Evolutionary conservation across 2,329 filamentous ascomycete species (phyloP).

Genomic region (Cladophialophora bantiana): DNA sequence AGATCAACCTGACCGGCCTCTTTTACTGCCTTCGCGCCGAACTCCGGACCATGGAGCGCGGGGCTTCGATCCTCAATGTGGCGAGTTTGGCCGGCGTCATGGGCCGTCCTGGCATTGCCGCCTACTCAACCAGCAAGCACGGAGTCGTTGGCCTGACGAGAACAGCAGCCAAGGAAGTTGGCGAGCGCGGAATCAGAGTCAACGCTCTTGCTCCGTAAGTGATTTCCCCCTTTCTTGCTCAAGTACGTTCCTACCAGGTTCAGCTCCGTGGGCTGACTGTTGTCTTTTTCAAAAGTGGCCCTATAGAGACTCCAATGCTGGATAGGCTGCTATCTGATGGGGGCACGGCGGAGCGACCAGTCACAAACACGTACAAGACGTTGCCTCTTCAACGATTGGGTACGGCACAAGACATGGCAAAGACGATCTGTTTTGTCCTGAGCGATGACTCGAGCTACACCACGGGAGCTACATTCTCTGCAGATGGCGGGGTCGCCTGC

Average conservation of each 20-base stretch:
- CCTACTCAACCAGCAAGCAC: slow-evolving; percentile 54
- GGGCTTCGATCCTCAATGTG: slow-evolving; percentile 52
- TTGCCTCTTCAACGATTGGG: slow-evolving; percentile 61
- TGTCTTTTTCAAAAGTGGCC: slow-evolving; percentile 22
- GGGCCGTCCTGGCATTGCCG: slow-evolving; percentile 48
- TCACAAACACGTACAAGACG: slow-evolving; percentile 33
- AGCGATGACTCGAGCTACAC: slow-evolving; percentile 55
- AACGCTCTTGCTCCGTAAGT: slow-evolving; percentile 47
- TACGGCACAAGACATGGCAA: slow-evolving; percentile 50
- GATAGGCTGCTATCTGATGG: slow-evolving; percentile 20
- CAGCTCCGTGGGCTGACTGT: not conserved
- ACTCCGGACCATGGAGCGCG: slow-evolving; percentile 51
- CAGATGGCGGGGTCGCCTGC: slow-evolving; percentile 52
- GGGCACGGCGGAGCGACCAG: slow-evolving; percentile 14
- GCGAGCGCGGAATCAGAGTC: slow-evolving; percentile 46
- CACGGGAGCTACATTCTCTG: slow-evolving; percentile 52
- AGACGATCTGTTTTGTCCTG: slow-evolving; percentile 53
- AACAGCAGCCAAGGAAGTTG: slow-evolving; percentile 46
- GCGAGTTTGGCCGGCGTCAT: slow-evolving; percentile 49
- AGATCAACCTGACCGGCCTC: slow-evolving; percentile 52
- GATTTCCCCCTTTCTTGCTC: not conserved
- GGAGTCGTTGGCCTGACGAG: slow-evolving; percentile 55
- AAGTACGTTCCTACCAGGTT: not conserved
- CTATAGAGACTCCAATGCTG: slow-evolving; percentile 34
- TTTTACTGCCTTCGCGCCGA: slow-evolving; percentile 51